A percentile compares a stretch with the other conserved stretches of the same genome.
phyloP scores from a whole-genome alignment of 2,329 filamentous ascomycete genomes.

The Fusarium decemcellulare region DNA sequence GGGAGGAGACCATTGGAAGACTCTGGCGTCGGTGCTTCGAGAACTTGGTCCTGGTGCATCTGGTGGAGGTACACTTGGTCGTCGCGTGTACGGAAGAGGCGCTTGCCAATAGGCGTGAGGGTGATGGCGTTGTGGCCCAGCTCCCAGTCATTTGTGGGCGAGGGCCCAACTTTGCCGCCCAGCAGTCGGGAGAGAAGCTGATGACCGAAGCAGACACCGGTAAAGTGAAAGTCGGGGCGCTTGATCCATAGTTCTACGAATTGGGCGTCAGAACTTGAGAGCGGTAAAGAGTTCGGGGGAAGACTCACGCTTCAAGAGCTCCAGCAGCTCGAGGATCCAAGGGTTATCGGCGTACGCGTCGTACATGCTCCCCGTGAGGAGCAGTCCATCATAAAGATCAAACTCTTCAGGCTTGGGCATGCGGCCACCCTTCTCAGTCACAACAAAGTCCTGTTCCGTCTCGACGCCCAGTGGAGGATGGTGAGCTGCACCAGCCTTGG shows the following conservation, averaged over 20 bases:
- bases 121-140: conserved; percentile 76
- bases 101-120: conserved; percentile 75
- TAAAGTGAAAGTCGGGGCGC: conserved; percentile 68
- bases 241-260: conserved; percentile 62
- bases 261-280: background rate
- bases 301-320: conserved; percentile 61
- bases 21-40: conserved; percentile 68
- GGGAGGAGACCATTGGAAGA: conserved; percentile 57
- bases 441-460: conserved; percentile 68
- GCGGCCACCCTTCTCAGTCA: conserved; percentile 62
- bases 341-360: conserved; percentile 79
- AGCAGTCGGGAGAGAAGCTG: conserved; percentile 82
- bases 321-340: conserved; percentile 81
- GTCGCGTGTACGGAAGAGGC: conserved; percentile 74
- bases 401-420: conserved; percentile 65
- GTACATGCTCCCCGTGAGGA: conserved; percentile 79
- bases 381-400: conserved; percentile 78
- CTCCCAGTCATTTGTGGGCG: conserved; percentile 79
- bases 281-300: no score
- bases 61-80: conserved; percentile 74
- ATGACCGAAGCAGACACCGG: conserved; percentile 87
- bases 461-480: conserved; percentile 68
- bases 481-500: conserved; percentile 64
- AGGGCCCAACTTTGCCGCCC: conserved; percentile 76
- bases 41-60: conserved; percentile 85